These are phyloP conservation scores for Ehretia macrophylla DNA, from an alignment of 257 asterid species.

Conservation along the genomic window DNA sequence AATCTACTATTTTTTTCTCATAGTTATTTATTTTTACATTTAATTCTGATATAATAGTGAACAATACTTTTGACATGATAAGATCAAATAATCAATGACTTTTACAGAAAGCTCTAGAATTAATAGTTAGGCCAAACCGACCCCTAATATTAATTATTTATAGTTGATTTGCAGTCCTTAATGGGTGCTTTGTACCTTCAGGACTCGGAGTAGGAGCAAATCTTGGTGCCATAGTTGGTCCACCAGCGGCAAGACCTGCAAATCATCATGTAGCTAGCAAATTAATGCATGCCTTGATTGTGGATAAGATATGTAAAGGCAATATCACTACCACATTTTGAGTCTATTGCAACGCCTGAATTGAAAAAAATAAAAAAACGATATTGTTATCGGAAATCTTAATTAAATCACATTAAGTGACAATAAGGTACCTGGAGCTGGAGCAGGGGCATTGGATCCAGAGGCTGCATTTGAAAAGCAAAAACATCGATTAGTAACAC, in stretches of 20 bases:
- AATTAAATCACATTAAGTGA: background rate
- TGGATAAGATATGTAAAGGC: no score
- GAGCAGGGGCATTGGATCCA: constrained; percentile 14
- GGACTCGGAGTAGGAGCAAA: constrained; percentile 23
- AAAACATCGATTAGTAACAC: background rate
- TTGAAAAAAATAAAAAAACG: background rate
- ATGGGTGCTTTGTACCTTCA: constrained; percentile 16
- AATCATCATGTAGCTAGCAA: background rate
- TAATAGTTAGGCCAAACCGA: background rate
- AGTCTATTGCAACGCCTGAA: background rate
- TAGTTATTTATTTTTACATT: no score
- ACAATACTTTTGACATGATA: no score
- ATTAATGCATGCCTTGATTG: background rate
- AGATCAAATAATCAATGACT: no score
- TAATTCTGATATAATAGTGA: no score
- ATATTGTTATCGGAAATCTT: background rate
- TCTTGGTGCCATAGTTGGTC: constrained; percentile 24
- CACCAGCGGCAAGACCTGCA: constrained; percentile 20
- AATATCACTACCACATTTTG: no score
- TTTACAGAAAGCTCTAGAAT: background rate
- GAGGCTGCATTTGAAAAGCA: constrained; percentile 22
- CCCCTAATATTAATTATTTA: background rate
- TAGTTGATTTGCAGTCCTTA: background rate
- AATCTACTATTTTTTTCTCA: no score
- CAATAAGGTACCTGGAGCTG: constrained; percentile 29